Base-by-base conservation (phyloP, 1,284 basidiomycete species). In the Paramarasmius palmivorus region DNA sequence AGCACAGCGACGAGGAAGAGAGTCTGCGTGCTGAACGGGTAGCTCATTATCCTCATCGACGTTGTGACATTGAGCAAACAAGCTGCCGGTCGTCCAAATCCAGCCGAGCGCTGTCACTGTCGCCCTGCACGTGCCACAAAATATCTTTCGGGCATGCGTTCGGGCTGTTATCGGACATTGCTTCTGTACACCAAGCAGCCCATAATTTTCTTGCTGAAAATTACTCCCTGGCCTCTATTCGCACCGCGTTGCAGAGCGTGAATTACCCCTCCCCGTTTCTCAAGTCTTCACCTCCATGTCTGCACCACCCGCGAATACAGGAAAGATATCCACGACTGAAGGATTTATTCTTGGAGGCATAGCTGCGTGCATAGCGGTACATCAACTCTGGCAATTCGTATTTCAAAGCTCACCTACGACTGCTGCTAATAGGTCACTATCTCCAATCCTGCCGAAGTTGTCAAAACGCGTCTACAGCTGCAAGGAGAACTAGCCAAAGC, bases 401-500 rank as follows among this genome's bases (percentile, higher is more conserved):
- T 54, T 19, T 37, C 14, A 8, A 44, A 35, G 53, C 51, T 45
- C 53, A 59, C 51, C 20, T 22, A 36, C 59, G 46, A 41, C 44
- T 52, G 35, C 8, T 29, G 5, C 32, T 20, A n/a, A 32, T 60
- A 92, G 90, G 90, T 92, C 44, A 92, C 90, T 9, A 74, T 92
- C 54, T 91, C 90, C 5, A 92, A 92, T 62, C 88, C 89, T 50
- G 90, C 92, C 9, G 95, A 97, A 66, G 93, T 97, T 29, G 90
- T 92, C 54, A 98, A 98, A 73, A 98, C 95, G 34, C 87, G 95
- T 55, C 73, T 98, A 51, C 95, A 98, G 68, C 80, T 98, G 20
- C 94, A 98, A 68, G 95, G 95, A 20, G 95, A 98, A 72, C 82
- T 98, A 14, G 83, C 89, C 36, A 92, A 88, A 66, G 78, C 74